Conservation (phyloP, 345 rosid genomes). For the Cardamine occulta region DNA sequence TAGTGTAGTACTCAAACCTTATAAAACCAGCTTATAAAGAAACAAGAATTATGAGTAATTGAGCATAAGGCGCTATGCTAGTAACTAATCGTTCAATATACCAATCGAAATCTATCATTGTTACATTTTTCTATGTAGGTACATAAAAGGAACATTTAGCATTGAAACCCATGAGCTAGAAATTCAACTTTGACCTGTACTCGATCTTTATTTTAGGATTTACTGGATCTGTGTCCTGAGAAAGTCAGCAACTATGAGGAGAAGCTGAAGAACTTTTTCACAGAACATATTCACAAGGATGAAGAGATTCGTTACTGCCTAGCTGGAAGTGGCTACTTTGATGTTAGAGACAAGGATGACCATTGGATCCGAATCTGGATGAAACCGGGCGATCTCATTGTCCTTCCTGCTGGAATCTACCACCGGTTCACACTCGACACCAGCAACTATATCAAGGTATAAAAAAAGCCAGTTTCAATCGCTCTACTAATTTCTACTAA, state of each 20-base stretch:
- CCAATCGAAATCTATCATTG: neutral
- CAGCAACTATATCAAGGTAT: constrained; percentile 72
- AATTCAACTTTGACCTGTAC: too few species aligned
- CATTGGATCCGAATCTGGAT: constrained; percentile 80
- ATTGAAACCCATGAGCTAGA: neutral
- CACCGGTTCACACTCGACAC: constrained; percentile 92
- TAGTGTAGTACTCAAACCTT: constrained; percentile 3
- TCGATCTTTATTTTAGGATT: constrained; percentile 51
- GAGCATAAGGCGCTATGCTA: neutral
- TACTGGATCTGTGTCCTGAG: constrained; percentile 83
- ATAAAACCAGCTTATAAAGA: neutral
- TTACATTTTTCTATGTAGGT: neutral
- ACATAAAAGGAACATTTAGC: neutral
- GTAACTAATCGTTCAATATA: neutral
- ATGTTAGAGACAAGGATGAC: constrained; percentile 78
- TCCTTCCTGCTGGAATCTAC: constrained; percentile 84
- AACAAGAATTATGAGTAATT: neutral
- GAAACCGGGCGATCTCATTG: constrained; percentile 76
- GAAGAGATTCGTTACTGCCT: constrained; percentile 92
- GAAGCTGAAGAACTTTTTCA: constrained; percentile 84
- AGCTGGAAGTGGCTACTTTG: constrained; percentile 86
- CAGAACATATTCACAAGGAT: constrained; percentile 85
- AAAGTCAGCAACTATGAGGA: constrained; percentile 81
- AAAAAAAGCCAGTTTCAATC: neutral
- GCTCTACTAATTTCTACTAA: neutral